phyloP scores from a whole-genome alignment of 2,329 filamentous ascomycete species.

The Microsporum audouinii region DNA sequence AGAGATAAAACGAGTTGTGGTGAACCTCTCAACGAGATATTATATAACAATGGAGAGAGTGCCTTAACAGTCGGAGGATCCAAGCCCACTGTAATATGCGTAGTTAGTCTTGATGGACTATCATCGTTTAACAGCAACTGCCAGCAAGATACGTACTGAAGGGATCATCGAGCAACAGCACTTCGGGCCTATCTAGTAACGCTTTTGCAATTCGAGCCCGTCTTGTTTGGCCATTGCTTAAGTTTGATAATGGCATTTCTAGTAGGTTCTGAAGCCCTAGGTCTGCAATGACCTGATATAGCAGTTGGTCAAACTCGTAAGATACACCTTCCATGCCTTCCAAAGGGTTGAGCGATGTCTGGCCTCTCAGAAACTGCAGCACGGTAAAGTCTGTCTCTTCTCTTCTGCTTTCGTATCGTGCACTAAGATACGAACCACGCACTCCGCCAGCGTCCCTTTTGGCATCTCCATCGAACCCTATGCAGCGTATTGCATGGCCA shows the following conservation, averaged over 20 bases:
- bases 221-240: constrained; percentile 88
- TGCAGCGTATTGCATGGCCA: constrained; percentile 65
- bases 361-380: constrained; percentile 65
- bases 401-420: constrained; percentile 75
- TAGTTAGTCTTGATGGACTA: constrained; percentile 12
- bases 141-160: constrained; percentile 49
- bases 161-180: constrained; percentile 80
- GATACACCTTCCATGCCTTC: constrained; percentile 36
- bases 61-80: constrained; percentile 69
- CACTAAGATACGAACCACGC: constrained; percentile 71
- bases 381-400: constrained; percentile 84
- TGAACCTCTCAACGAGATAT: constrained; percentile 52
- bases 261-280: constrained; percentile 58
- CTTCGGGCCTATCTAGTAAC: constrained; percentile 63
- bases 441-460: constrained; percentile 37
- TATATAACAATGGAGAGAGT: constrained; percentile 59
- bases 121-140: background rate
- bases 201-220: constrained; percentile 81
- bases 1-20: constrained; percentile 68
- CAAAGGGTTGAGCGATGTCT: constrained; percentile 69
- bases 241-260: constrained; percentile 70
- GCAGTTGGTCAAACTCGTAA: constrained; percentile 38
- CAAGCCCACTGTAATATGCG: constrained; percentile 56
- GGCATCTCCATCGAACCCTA: constrained; percentile 74
- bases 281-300: constrained; percentile 56